Evolutionary conservation across 1,284 basidiomycete genomes (phyloP).

Genomic region (Porogramme epimiltina): DNA sequence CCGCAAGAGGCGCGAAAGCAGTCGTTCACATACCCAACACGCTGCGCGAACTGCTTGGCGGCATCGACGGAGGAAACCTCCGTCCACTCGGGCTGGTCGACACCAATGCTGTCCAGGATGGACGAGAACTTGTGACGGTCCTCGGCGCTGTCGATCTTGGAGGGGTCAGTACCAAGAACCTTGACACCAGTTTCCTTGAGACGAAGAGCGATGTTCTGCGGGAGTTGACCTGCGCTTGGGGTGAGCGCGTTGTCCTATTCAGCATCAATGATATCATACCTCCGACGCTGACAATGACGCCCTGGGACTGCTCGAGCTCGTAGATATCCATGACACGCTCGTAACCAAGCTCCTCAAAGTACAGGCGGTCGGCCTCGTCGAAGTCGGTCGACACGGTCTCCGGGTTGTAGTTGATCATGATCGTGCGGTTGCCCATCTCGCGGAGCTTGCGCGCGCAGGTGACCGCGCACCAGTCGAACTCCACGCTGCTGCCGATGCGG

Average conservation of each 20-base stretch:
- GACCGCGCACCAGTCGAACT: constrained; percentile 99
- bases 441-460: constrained; percentile 93
- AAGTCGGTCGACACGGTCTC: constrained; percentile 99
- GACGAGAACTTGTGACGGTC: constrained; percentile 99
- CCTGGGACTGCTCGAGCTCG: constrained; percentile 90
- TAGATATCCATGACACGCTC: constrained; percentile 99
- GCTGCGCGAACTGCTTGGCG: constrained; percentile 89
- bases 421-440: constrained; percentile 90
- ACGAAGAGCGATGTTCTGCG: constrained; percentile 97
- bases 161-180: constrained; percentile 95
- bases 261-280: constrained; percentile 61
- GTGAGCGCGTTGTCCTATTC: too few species aligned
- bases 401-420: constrained; percentile 99
- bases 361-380: constrained; percentile 97
- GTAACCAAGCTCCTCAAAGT: constrained; percentile 98
- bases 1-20: constrained; percentile 23
- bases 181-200: constrained; percentile 91
- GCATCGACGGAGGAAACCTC: constrained; percentile 89
- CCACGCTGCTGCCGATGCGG: constrained; percentile 96
- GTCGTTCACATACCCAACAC: constrained; percentile 85
- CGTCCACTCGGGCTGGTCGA: constrained; percentile 97
- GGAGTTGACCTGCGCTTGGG: constrained; percentile 83
- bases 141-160: constrained; percentile 95
- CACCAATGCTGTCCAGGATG: constrained; percentile 91
- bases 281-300: constrained; percentile 96